Evolutionary conservation across 371 early-diverging fungal species (phyloP).

Genomic region (Lichtheimia ornata): DNA sequence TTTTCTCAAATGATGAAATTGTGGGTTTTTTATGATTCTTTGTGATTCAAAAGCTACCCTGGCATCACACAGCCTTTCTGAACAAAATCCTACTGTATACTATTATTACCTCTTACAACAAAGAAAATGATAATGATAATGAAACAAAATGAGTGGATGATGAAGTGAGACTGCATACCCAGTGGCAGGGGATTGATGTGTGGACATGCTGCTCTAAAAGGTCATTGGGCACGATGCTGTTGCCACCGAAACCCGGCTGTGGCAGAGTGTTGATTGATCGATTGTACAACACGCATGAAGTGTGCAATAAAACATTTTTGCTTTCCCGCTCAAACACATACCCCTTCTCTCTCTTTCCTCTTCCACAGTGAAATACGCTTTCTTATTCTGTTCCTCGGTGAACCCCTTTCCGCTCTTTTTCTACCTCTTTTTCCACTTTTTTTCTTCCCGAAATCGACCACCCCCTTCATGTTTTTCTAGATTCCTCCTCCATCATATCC

Average conservation of each 20-base stretch:
- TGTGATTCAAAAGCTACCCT: constrained; percentile 42
- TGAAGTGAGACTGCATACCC: not conserved
- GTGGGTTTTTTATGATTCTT: constrained; percentile 34
- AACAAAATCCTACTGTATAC: constrained; percentile 10
- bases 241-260: not conserved
- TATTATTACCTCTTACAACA: constrained; percentile 5
- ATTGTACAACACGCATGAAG: constrained; percentile 11
- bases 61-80: constrained; percentile 40
- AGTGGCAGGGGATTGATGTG: too few species aligned
- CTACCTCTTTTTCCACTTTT: constrained; percentile 7
- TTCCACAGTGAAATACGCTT: not conserved
- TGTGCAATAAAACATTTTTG: not conserved
- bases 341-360: constrained; percentile 3
- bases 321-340: constrained; percentile 9
- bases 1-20: constrained; percentile 49
- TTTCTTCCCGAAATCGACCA: not conserved
- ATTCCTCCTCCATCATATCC: not conserved
- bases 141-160: constrained; percentile 8
- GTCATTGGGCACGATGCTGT: not conserved
- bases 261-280: not conserved
- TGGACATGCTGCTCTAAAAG: not conserved
- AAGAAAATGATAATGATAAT: constrained; percentile 5
- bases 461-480: not conserved
- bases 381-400: not conserved
- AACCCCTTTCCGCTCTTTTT: constrained; percentile 15